phyloP scores from a whole-genome alignment of 1,284 basidiomycete genomes.

The Trametes pubescens region DNA sequence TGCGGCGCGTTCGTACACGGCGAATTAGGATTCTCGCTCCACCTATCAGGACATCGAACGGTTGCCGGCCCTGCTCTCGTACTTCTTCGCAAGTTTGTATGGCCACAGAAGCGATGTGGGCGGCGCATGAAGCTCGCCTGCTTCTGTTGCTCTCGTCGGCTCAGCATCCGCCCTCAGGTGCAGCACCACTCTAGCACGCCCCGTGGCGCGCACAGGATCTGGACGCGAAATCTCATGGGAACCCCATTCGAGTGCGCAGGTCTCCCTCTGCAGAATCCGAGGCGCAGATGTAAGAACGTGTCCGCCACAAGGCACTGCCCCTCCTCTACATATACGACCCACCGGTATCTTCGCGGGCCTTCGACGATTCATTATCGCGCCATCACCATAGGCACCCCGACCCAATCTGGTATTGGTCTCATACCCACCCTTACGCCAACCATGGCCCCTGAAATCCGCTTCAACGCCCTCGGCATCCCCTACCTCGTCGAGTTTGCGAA shows the following conservation, averaged over 20 bases:
- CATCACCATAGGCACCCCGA: not conserved
- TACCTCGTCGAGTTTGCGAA: constrained; percentile 54
- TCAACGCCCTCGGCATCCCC: constrained; percentile 52
- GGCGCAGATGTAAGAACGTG: constrained; percentile 22
- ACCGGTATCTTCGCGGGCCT: constrained; percentile 6
- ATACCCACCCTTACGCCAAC: constrained; percentile 11
- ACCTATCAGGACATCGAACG: constrained; percentile 6
- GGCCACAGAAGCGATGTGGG: not conserved
- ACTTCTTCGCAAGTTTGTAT: not conserved
- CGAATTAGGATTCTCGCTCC: not conserved
- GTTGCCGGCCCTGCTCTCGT: constrained; percentile 7
- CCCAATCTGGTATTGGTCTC: constrained; percentile 39
- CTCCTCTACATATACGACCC: constrained; percentile 17
- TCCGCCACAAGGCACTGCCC: constrained; percentile 24
- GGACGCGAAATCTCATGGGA: constrained; percentile 21
- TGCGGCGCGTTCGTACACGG: not conserved
- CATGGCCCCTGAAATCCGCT: constrained; percentile 48
- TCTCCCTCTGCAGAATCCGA: not conserved
- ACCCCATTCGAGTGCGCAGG: not conserved
- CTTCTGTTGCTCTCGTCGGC: constrained; percentile 1
- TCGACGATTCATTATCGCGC: constrained; percentile 20
- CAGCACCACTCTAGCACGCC: constrained; percentile 20
- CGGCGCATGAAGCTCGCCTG: not conserved
- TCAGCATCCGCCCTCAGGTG: constrained; percentile 19
- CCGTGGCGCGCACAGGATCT: constrained; percentile 13